Evolutionary conservation across 169 alveolate genomes (phyloP), one percentile per base, ranked within the genome.

Genomic region (Cryptosporidium ubiquitum): DNA sequence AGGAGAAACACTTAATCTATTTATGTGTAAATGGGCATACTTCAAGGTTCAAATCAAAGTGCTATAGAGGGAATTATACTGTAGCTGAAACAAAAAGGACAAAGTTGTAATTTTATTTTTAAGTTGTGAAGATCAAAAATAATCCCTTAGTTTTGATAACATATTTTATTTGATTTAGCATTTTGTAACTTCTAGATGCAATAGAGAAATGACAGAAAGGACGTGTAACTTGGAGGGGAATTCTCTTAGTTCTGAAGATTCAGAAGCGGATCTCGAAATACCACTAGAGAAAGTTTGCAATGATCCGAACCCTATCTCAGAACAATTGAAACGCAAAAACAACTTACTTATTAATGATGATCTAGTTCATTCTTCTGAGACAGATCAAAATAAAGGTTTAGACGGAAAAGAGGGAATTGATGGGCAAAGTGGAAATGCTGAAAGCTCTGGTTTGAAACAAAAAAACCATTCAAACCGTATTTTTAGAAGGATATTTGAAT

Each of bases 251-350:
- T 9, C 20, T 31, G 85, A 73, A 39, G 58, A 52, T 57, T 37
- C 49, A 5, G 37, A 58, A n/a, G 2, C 4, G 26, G 85, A 73
- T 16, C 52, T 44, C 37, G 85, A 73, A 44, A 73, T 73, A 18
- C 85, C 85, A 31, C 51, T 5, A 29, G 85, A 73, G 14, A 71
- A 73, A 23, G 39, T 23, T 5, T 73, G 70, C 33, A 55, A 58
- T n/a, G 31, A 16, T n/a, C 55, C 68, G 20, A 73, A 35, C 14
- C 35, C 47, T 2, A 35, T 16, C 29, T 18, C 61, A 33, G 49
- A n/a, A 3, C 20, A 31, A 35, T 52, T 61, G 35, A 18, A 26
- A 31, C 55, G 39, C 7, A 52, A 73, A 12, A 31, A 35, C 7
- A 73, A 57, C 10, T 20, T 33, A n/a, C 37, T 52, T 39, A 33